Conservation (phyloP, 1,284 basidiomycete genomes). For the Cryptococcus sp. region DNA sequence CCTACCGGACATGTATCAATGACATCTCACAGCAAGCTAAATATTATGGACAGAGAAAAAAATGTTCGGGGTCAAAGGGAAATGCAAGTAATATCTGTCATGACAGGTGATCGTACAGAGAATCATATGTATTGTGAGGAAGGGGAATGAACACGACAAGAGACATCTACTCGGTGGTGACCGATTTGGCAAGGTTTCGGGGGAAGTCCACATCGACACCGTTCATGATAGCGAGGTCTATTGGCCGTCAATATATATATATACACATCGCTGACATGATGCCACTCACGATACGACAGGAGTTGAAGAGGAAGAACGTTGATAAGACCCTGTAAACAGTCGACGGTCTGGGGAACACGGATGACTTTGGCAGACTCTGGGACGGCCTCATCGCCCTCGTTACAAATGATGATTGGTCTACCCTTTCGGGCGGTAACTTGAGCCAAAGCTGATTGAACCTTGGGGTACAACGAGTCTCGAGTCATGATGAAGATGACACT, state of each 20-base stretch:
- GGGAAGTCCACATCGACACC: slow-evolving; percentile 99
- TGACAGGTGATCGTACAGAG: neutral
- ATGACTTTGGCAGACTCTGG: slow-evolving; percentile 70
- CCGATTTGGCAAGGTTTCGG: slow-evolving; percentile 69
- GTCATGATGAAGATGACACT: slow-evolving; percentile 97
- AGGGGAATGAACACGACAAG: no score
- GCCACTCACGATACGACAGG: slow-evolving; percentile 68
- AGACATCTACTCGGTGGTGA: slow-evolving; percentile 36
- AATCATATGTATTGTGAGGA: neutral
- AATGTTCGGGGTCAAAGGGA: neutral
- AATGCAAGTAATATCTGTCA: slow-evolving; percentile 7
- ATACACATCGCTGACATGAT: neutral
- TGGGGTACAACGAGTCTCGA: slow-evolving; percentile 95
- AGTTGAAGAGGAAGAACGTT: slow-evolving; percentile 97
- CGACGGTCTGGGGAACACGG: slow-evolving; percentile 87
- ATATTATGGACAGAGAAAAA: neutral
- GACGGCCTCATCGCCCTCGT: slow-evolving; percentile 84
- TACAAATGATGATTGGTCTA: slow-evolving; percentile 89
- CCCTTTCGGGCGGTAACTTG: slow-evolving; percentile 98
- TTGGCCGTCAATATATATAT: neutral
- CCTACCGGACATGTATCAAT: no score
- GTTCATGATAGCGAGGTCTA: slow-evolving; percentile 81
- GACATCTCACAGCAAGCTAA: neutral
- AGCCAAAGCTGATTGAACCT: slow-evolving; percentile 90
- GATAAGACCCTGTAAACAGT: slow-evolving; percentile 91